Evolutionary conservation across 1,284 basidiomycete genomes (phyloP), one percentile per base, ranked within the genome.

Genomic region (Cerioporus squamosus): DNA sequence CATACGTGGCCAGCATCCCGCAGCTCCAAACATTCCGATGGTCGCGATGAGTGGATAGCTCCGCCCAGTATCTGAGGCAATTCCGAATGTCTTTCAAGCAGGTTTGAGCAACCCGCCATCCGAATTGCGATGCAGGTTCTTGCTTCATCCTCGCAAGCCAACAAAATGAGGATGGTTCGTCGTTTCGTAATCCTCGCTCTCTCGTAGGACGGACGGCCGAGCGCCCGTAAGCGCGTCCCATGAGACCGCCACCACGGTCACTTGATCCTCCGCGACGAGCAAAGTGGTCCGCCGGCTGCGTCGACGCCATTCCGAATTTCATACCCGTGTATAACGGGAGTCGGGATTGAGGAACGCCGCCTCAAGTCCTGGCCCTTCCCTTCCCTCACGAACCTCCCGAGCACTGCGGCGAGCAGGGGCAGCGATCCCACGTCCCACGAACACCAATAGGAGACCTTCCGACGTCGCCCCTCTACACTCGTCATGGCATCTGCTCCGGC

Each of bases 231-330:
- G 36, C 48, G 49, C 55, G 33, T 24, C 23, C 26, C 45, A 52
- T 54, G 60, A 23, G 55, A 57, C 51, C 47, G 54, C 62, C 53
- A 57, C 60, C 60, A 60, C 62, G 59, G 57, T 64, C 62, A 64
- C 56, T 59, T 61, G 60, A 64, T 48, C 42, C 40, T 31, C 36
- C 56, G 22, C 33, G 24, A 38, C 47, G 46, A 51, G 48, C 46
- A 14, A n/a, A 17, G 47, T 31, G 40, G 39, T 31, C 40, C 40
- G 10, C 42, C 38, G 53, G 45, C 36, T 33, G 22, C 42, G 29
- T 18, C 42, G 42, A 45, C 53, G 43, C 60, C 50, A 53, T 50
- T 53, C 51, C 57, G 51, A 53, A 53, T 53, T 59, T 33, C 31
- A 20, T 23, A 8, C 38, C 23, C 46, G 56, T 39, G 44, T 52